Evolutionary conservation across 2,329 filamentous ascomycete genomes (phyloP), one percentile per base, ranked within the genome.

Genomic region (Trichoderma lentiforme): DNA sequence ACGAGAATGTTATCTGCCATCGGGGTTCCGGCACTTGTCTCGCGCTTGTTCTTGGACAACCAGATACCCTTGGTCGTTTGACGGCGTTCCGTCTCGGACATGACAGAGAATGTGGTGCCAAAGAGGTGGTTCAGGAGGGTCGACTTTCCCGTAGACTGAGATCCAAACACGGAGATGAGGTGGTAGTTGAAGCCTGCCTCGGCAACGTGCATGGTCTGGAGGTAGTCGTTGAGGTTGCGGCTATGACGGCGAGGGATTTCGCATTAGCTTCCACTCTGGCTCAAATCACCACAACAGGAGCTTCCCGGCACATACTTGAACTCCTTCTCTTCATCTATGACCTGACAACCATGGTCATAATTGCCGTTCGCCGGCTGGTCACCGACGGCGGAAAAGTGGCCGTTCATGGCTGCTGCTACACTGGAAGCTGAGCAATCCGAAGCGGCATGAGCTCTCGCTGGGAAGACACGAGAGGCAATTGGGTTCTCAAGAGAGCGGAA

Each of bases 51-150:
- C 86, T 97, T 97, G 75, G 95, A 97, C 92, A 99, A 92, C 96
- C 96, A 99, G 81, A 99, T 99, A 80, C 96, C 96, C 86, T 98
- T 99, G 58, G 96, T 99, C 0, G 96, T 99, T 86, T 99, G 96
- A 74, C 94, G 91, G 75, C 96, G 90, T 82, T 98, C 94, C 74
- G 90, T 88, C 86, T 99, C 96, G 77, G 94, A 93, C 96, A 99
- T 99, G 80, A 99, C 95, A 76, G 94, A 95, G 84, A 99, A 99
- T 71, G 95, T 88, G 76, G 96, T 99, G 74, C 94, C 93, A 81
- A 99, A 99, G 71, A 99, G 90, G 83, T 95, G 88, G 85, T 99
- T 99, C 75, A 99, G 90, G 60, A 99, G 88, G 6, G 96, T 99
- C 60, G 96, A 98, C 85, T 99, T 99, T 77, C 96, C 96, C 43